Base-by-base conservation (phyloP, 305 asterid species). In the Fraxinus nigra region DNA sequence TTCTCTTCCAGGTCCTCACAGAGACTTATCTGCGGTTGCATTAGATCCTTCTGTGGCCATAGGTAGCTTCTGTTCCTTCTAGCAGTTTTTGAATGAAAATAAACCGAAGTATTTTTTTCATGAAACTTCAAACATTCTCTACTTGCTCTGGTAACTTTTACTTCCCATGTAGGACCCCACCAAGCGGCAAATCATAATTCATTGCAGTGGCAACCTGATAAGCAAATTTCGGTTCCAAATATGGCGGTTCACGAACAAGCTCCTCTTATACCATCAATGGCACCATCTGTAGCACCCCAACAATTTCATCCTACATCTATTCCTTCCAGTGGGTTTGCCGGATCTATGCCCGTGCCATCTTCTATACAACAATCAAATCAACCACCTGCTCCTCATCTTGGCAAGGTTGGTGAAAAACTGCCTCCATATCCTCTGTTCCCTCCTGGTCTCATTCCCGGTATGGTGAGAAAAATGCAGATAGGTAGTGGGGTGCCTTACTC, bases 401-500 rank as follows among this genome's bases (percentile, higher is more conserved):
- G 85, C 70, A 88, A 85, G 82, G 82, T 67, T 3, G 93, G 95
- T 20, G 98, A 94, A 79, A 95, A 92, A 79, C 86, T 88, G 38
- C 98, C 97, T 10, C 91, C 97, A 0, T 94, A 95, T 70, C 99
- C 99, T 59, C 79, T 95, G 81, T 95, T 95, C 72, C 99, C 99
- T 0, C 99, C 99, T 0, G 99, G 97, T 79, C 98, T 95, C 34
- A 95, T 95, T 59, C 99, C 99, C 1, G 98, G 99, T 72, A 95
- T 95, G 99, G 98, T 95, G 48, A 79, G 98, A 59, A 95, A 95
- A 83, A 94, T 95, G 99, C 99, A 95, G 90, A 94, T 95, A 65
- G 99, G 99, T 65, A 95, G 98, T 84, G 99, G 99, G 67, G 99
- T 95, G 40, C 99, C 99, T 35, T 95, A 95, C 85, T 95, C 97